Evolutionary conservation across 768 basidiomycete genomes (phyloP), one percentile per base, ranked within the genome.

Genomic region (Xerocomellus dryophilus): DNA sequence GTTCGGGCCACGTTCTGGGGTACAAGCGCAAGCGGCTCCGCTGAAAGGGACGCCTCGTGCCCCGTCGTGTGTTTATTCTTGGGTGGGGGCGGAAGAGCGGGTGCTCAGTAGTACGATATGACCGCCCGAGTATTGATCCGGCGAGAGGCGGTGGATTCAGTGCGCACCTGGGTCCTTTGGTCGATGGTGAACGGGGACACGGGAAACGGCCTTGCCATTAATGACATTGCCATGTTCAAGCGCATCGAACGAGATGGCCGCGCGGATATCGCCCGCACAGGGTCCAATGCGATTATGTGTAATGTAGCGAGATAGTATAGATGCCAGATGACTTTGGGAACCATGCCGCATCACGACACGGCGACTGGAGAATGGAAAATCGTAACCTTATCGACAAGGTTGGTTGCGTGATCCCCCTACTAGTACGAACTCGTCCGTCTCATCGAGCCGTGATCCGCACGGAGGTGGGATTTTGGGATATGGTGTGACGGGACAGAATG

Each of bases 1-100:
- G 7, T 15, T 15, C 8, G 18, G n/a, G 34, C 55, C 67, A 68
- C 67, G 67, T 68, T 69, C 53, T 48, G 60, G 67, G 67, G 67
- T 67, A 18, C 15, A 54, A 62, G 44, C 29, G 8, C 46, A 53
- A 49, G 45, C 67, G 59, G 65, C 25, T 41, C 65, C 65, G 63
- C 46, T 27, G 40, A 45, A 48, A 35, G 35, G 50, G 34, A 40
- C 12, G 35, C 23, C 47, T 35, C 12, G 41, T 43, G 40, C 20
- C 47, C 10, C 10, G 35, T 53, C 42, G n/a, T 25, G 35, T 7
- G 15, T 15, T 39, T 25, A 23, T 14, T 32, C 31, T 21, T 17
- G 40, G 32, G 25, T 9, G 27, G 38, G 32, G 21, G 39, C 32
- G n/a, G 29, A 27, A 27, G 47, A 35, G 42, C n/a, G 56, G 20